Evolutionary conservation across 805 yeast genomes (phyloP).

Genomic region (Wickerhamiella sergipiensis): DNA sequence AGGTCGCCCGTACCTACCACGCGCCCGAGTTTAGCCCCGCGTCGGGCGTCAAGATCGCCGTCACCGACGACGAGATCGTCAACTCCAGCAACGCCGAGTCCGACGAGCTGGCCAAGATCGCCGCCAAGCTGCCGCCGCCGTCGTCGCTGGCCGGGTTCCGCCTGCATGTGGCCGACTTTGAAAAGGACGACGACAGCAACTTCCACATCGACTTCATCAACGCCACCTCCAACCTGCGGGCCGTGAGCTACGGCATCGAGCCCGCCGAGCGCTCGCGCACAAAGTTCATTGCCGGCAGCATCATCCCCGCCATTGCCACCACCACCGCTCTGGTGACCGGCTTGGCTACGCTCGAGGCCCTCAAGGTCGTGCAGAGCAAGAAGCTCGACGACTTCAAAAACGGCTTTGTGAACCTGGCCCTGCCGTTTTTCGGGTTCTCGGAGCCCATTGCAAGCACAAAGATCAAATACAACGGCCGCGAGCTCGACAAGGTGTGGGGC

Average conservation of each 20-base stretch:
- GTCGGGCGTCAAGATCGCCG: constrained; percentile 67
- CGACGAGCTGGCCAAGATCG: constrained; percentile 30
- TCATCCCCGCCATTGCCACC: constrained; percentile 97
- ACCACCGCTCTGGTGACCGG: constrained; percentile 98
- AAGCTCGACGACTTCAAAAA: constrained; percentile 80
- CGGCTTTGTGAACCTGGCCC: constrained; percentile 81
- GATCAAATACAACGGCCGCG: constrained; percentile 64
- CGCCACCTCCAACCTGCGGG: constrained; percentile 94
- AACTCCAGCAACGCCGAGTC: constrained; percentile 13
- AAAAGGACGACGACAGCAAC: constrained; percentile 93
- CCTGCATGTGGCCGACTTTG: constrained; percentile 82
- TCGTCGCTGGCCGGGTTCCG: constrained; percentile 80
- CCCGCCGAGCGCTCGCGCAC: constrained; percentile 82
- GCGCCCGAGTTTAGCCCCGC: constrained; percentile 63
- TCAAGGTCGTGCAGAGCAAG: constrained; percentile 72
- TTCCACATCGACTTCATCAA: constrained; percentile 93
- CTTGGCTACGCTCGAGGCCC: constrained; percentile 76
- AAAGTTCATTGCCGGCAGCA: constrained; percentile 94
- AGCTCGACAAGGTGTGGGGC: constrained; percentile 88
- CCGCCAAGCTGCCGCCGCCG: constrained; percentile 76
- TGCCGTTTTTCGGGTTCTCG: constrained; percentile 93
- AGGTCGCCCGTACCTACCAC: constrained; percentile 36
- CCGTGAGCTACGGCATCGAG: constrained; percentile 78
- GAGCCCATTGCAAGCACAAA: constrained; percentile 85
- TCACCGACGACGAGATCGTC: constrained; percentile 75